These are phyloP conservation scores for Casuarina glauca DNA, from an alignment of 306 rosid species.

Conservation along the genomic window DNA sequence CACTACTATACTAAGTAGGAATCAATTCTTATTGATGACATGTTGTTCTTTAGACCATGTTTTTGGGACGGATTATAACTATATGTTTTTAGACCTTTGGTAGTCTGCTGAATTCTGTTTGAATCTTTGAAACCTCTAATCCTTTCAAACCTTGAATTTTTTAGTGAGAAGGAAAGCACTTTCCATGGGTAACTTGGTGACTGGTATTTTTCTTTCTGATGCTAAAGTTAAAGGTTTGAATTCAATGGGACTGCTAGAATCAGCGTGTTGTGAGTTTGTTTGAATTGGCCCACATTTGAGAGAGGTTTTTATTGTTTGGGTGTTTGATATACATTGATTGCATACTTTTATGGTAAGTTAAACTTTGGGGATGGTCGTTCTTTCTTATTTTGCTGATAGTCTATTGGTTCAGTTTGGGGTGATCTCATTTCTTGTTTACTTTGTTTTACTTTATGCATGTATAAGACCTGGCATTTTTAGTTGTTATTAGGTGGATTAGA, in stretches of 20 bases:
- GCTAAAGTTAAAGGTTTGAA: neutral
- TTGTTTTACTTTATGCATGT: neutral
- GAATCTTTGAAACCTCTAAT: neutral
- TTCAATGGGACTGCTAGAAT: neutral
- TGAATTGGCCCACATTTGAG: neutral
- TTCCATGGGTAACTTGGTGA: neutral
- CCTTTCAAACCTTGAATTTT: neutral
- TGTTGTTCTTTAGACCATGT: neutral
- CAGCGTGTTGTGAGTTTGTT: neutral
- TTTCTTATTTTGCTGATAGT: neutral
- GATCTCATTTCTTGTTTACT: neutral
- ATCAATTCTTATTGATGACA: neutral
- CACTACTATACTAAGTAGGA: neutral
- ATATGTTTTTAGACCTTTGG: neutral
- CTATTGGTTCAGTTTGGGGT: neutral
- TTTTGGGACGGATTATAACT: too few species aligned
- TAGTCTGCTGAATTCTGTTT: neutral
- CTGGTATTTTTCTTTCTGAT: neutral
- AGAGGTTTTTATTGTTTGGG: neutral
- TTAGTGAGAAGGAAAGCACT: neutral
- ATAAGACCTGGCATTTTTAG: neutral
- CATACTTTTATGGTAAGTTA: neutral
- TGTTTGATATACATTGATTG: neutral
- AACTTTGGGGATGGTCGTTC: neutral
- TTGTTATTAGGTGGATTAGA: too few species aligned